phyloP scores from a whole-genome alignment of 352 stramenopile genomes.

The Salisapilia sapeloensis region DNA sequence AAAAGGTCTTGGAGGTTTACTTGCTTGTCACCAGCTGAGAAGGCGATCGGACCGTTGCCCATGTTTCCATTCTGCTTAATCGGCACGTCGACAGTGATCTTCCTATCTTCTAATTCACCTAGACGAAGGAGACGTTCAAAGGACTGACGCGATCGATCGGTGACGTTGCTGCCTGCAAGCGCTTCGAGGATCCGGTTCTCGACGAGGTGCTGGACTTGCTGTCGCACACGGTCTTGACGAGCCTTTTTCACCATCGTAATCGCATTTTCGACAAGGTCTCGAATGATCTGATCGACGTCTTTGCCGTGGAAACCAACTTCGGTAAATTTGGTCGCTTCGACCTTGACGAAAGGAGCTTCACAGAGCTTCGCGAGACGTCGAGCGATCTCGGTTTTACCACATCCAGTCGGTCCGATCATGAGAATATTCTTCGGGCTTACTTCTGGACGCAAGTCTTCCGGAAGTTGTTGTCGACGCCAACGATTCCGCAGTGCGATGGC shows the following conservation, averaged over 20 bases:
- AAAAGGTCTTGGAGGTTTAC: slow-evolving; percentile 53
- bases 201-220: slow-evolving; percentile 85
- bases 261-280: slow-evolving; percentile 95
- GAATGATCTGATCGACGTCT: slow-evolving; percentile 99
- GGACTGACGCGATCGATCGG: slow-evolving; percentile 68
- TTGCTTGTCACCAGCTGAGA: slow-evolving; percentile 55
- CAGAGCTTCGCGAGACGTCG: slow-evolving; percentile 93
- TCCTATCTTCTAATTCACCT: slow-evolving; percentile 67
- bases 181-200: slow-evolving; percentile 93
- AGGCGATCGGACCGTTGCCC: slow-evolving; percentile 34
- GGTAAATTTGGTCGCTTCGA: slow-evolving; percentile 99
- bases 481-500: slow-evolving; percentile 97
- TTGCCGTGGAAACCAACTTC: slow-evolving; percentile 98
- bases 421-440: slow-evolving; percentile 99
- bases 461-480: slow-evolving; percentile 93
- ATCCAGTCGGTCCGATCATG: slow-evolving; percentile 98
- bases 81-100: slow-evolving; percentile 63
- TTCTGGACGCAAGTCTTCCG: slow-evolving; percentile 78
- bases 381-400: slow-evolving; percentile 97
- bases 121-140: slow-evolving; percentile 86
- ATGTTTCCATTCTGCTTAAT: slow-evolving; percentile 18
- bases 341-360: slow-evolving; percentile 95
- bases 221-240: slow-evolving; percentile 84
- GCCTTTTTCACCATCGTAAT: slow-evolving; percentile 95
- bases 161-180: slow-evolving; percentile 79